Evolutionary conservation across 148 eudicot species (phyloP).

Genomic region (Polygonum maritimum): DNA sequence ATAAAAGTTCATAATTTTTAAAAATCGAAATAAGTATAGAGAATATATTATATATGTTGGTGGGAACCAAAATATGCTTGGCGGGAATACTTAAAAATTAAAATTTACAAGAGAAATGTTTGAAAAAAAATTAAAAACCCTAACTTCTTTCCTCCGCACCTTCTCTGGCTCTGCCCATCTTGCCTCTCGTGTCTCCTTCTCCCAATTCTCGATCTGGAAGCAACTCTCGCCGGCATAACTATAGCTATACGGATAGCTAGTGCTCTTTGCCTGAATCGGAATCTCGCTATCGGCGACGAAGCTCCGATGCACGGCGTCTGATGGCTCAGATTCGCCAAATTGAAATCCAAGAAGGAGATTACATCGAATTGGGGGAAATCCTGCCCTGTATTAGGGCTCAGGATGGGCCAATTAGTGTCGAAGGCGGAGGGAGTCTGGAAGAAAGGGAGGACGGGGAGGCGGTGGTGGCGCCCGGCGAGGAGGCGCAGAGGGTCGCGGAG

Average conservation of each 20-base stretch:
- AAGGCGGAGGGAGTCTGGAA: conserved; percentile 24
- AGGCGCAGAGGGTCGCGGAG: conserved; percentile 62
- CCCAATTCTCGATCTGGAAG: conserved; percentile 31
- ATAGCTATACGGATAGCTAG: background rate
- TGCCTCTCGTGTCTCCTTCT: no score
- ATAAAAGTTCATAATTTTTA: no score
- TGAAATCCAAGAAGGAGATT: conserved; percentile 34
- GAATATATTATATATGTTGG: no score
- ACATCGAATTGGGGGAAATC: conserved; percentile 13
- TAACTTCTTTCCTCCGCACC: no score
- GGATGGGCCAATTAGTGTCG: background rate
- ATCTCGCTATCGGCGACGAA: conserved; percentile 42
- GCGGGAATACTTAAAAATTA: no score
- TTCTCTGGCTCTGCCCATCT: no score
- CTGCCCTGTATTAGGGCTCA: no score
- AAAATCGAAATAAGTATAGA: no score
- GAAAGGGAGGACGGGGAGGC: conserved; percentile 51
- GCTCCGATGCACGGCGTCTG: conserved; percentile 1
- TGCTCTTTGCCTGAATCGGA: conserved; percentile 40
- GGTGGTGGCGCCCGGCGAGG: conserved; percentile 63
- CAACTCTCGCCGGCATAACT: conserved; percentile 22
- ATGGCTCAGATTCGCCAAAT: conserved; percentile 12
- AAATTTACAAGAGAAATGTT: no score
- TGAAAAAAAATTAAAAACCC: no score
- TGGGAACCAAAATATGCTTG: no score